Evolutionary conservation across 2,329 filamentous ascomycete species (phyloP).

Genomic region (Emmonsiellopsis sp.): DNA sequence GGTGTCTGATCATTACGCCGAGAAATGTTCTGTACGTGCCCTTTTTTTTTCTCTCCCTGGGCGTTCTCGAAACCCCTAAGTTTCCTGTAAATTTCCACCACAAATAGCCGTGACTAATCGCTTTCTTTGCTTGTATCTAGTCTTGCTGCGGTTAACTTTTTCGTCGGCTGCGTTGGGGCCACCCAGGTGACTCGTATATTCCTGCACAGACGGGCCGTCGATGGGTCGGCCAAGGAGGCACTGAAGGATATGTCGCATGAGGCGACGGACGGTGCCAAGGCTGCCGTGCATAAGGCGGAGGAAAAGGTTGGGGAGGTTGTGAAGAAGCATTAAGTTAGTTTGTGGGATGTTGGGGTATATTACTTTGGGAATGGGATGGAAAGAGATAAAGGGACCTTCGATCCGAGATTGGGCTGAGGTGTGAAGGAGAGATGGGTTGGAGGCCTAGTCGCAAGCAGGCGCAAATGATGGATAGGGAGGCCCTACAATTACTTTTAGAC

Average conservation of each 20-base stretch:
- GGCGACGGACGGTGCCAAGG: conserved; percentile 27
- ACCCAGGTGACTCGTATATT: conserved; percentile 73
- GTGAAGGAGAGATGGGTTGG: no score
- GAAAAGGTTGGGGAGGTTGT: conserved; percentile 22
- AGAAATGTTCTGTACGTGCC: conserved; percentile 70
- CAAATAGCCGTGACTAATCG: not conserved
- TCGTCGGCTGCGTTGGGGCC: conserved; percentile 79
- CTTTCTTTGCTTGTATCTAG: conserved; percentile 32
- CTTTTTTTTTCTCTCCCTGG: not conserved
- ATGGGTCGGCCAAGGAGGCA: conserved; percentile 34
- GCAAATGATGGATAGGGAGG: no score
- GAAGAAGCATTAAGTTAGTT: conserved; percentile 22
- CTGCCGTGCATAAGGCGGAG: conserved; percentile 18
- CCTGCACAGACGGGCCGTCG: conserved; percentile 45
- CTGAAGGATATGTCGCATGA: conserved; percentile 30
- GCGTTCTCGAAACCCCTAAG: not conserved
- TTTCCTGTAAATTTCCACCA: not conserved
- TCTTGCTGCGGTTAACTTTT: conserved; percentile 94
- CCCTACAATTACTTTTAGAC: no score
- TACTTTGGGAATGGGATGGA: not conserved
- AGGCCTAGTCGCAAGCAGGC: no score
- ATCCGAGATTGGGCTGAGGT: no score
- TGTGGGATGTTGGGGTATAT: no score
- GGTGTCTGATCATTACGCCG: conserved; percentile 96
- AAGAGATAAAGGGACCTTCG: no score